These are phyloP conservation scores for Emericellopsis atlantica DNA, from an alignment of 2,329 filamentous ascomycete species.

Conservation along the genomic window DNA sequence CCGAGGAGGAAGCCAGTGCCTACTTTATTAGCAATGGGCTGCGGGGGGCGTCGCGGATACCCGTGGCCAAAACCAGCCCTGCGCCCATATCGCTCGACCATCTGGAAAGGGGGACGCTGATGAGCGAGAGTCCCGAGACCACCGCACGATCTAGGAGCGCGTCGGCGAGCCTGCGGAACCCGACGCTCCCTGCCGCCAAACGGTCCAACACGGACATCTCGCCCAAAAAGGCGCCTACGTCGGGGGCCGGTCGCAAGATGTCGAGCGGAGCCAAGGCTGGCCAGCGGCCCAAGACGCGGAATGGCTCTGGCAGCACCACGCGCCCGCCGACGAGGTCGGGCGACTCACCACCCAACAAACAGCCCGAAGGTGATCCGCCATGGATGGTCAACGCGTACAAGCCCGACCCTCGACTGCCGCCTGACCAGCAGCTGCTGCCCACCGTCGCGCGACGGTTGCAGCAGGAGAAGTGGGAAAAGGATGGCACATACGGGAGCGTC, in stretches of 20 bases:
- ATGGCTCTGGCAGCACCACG: slow-evolving; percentile 36
- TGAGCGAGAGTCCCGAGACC: slow-evolving; percentile 40
- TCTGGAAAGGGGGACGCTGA: slow-evolving; percentile 59
- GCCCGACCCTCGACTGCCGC: slow-evolving; percentile 84
- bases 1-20: slow-evolving; percentile 38
- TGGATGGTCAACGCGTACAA: slow-evolving; percentile 95
- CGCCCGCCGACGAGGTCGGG: slow-evolving; percentile 53
- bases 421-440: slow-evolving; percentile 88
- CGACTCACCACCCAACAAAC: slow-evolving; percentile 39
- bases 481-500: slow-evolving; percentile 72
- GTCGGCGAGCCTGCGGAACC: slow-evolving; percentile 37
- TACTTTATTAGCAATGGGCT: slow-evolving; percentile 39
- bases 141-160: slow-evolving; percentile 59
- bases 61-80: slow-evolving; percentile 69
- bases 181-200: slow-evolving; percentile 17
- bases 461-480: slow-evolving; percentile 90
- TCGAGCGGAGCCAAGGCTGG: slow-evolving; percentile 28
- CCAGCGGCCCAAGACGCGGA: slow-evolving; percentile 48
- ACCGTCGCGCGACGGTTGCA: slow-evolving; percentile 85
- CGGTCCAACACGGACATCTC: slow-evolving; percentile 36
- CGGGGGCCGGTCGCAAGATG: slow-evolving; percentile 25
- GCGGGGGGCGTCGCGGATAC: slow-evolving; percentile 69
- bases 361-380: slow-evolving; percentile 86
- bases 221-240: slow-evolving; percentile 33
- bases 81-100: slow-evolving; percentile 60